Evolutionary conservation across 257 asterid genomes (phyloP).

Genomic region (Solanum megistacrolobum): DNA sequence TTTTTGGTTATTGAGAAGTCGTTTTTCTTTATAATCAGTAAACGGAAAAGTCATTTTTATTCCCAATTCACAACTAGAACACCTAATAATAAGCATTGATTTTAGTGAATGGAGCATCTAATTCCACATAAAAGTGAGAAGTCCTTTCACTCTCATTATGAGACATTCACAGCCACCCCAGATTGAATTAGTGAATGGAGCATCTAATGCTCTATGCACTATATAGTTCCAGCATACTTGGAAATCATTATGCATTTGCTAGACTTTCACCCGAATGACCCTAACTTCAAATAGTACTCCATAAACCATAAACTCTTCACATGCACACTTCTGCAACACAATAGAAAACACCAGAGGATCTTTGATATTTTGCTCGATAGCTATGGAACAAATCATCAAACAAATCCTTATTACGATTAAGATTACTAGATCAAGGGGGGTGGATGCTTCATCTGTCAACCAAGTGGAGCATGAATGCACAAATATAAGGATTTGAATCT

Average conservation of each 20-base stretch:
- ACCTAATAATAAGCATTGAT: neutral
- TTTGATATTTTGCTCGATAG: neutral
- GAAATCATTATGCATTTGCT: neutral
- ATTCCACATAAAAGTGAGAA: neutral
- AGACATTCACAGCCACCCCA: neutral
- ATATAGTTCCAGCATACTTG: neutral
- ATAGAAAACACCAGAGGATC: neutral
- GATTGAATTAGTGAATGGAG: neutral
- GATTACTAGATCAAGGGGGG: neutral
- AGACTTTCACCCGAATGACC: neutral
- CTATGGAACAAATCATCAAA: neutral
- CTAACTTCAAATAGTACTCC: neutral
- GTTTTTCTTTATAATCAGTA: neutral
- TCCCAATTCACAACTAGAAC: neutral
- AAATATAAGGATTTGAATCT: neutral
- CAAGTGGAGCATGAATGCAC: neutral
- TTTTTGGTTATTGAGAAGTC: neutral
- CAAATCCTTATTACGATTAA: neutral
- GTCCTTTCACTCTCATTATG: neutral
- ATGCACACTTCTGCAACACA: neutral
- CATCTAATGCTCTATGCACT: neutral
- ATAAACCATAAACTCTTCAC: neutral
- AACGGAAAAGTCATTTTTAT: neutral
- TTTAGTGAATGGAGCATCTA: neutral
- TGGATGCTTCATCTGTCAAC: neutral